Evolutionary conservation across 2,329 filamentous ascomycete genomes (phyloP).

Genomic region (Talaromyces sp.): DNA sequence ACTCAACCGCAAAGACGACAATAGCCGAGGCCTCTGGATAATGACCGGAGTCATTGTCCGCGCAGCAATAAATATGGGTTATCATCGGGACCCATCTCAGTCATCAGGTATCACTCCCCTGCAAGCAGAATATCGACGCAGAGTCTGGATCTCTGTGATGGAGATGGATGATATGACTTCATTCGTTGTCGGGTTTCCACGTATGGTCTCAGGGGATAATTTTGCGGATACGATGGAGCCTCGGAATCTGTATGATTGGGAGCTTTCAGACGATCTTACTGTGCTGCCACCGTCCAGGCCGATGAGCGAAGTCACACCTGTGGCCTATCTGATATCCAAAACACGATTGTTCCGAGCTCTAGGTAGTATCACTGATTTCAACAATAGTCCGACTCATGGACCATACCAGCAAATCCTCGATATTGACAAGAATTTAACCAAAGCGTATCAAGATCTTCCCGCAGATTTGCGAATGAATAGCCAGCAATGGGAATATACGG

Average conservation of each 20-base stretch:
- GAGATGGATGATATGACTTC: constrained; percentile 64
- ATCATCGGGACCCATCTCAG: constrained; percentile 58
- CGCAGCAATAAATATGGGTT: constrained; percentile 64
- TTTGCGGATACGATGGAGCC: constrained; percentile 63
- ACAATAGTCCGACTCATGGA: constrained; percentile 32
- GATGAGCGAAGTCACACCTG: constrained; percentile 56
- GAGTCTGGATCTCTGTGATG: constrained; percentile 49
- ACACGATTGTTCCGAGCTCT: constrained; percentile 42
- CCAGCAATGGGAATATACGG: neutral
- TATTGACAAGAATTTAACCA: constrained; percentile 56
- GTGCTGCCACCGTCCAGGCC: constrained; percentile 58
- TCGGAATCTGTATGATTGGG: constrained; percentile 62
- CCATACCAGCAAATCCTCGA: constrained; percentile 63
- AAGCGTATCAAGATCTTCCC: constrained; percentile 64
- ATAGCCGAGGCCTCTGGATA: constrained; percentile 59
- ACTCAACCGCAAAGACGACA: constrained; percentile 57
- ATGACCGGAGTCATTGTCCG: constrained; percentile 59
- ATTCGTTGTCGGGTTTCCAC: constrained; percentile 65
- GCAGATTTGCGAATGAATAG: constrained; percentile 53
- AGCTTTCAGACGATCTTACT: constrained; percentile 56
- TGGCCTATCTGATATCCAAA: constrained; percentile 50
- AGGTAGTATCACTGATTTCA: constrained; percentile 44
- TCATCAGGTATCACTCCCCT: constrained; percentile 55
- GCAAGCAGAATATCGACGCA: constrained; percentile 57
- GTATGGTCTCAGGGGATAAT: constrained; percentile 58